These are phyloP conservation scores for Phytophthora citrophthora DNA, from an alignment of 352 stramenopile species.

Conservation along the genomic window DNA sequence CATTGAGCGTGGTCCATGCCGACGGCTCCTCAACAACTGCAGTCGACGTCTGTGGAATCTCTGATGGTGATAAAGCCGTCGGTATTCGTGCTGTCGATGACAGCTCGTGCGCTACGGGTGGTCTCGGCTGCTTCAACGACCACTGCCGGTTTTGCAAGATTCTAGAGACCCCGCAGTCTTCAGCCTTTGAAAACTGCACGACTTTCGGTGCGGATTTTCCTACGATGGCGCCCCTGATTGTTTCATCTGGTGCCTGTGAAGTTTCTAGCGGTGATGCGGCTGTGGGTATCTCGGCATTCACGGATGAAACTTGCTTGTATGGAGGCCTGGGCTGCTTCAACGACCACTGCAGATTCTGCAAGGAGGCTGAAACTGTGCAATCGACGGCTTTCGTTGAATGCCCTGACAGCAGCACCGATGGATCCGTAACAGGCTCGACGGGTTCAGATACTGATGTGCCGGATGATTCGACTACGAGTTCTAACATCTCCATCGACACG, in stretches of 20 bases:
- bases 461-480: conserved; percentile 13
- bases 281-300: conserved; percentile 40
- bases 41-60: conserved; percentile 30
- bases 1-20: conserved; percentile 12
- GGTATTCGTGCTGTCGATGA: conserved; percentile 45
- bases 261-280: conserved; percentile 32
- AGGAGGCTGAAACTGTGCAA: conserved; percentile 29
- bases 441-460: conserved; percentile 13
- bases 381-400: conserved; percentile 40
- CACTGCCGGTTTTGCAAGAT: conserved; percentile 52
- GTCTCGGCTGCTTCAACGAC: conserved; percentile 48
- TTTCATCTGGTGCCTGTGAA: conserved; percentile 15
- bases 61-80: conserved; percentile 35
- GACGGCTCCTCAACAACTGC: conserved; percentile 12
- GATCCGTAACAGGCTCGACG: conserved; percentile 9
- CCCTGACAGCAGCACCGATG: conserved; percentile 10
- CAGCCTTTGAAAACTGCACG: conserved; percentile 38
- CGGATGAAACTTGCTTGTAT: conserved; percentile 34
- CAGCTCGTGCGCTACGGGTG: conserved; percentile 31
- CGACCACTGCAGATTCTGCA: conserved; percentile 51
- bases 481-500: neutral
- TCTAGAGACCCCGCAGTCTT: conserved; percentile 37
- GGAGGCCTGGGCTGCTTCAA: conserved; percentile 51
- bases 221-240: conserved; percentile 25
- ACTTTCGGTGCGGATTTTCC: conserved; percentile 25